A percentile compares a stretch with the other conserved stretches of the same genome.
phyloP scores from a whole-genome alignment of 73 alveolate genomes.

The Breviolum minutum region DNA sequence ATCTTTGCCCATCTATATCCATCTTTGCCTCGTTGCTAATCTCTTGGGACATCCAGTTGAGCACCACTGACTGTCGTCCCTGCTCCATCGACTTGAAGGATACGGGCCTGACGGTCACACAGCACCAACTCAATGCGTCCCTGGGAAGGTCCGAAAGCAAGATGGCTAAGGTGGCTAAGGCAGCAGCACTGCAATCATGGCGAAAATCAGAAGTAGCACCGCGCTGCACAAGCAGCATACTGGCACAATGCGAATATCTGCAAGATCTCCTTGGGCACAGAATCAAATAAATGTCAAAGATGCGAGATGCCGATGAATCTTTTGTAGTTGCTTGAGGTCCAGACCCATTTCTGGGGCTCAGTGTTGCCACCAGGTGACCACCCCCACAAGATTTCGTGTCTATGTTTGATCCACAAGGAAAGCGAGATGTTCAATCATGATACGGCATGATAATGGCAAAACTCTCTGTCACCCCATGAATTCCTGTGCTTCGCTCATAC shows the following conservation, averaged over 20 bases:
- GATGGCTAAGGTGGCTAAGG: not conserved
- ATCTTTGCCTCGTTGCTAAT: conserved; percentile 35
- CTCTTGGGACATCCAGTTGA: conserved; percentile 67
- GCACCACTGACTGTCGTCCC: conserved; percentile 59
- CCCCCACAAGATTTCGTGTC: too few species aligned
- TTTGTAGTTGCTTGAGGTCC: too few species aligned
- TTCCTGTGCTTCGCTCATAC: too few species aligned
- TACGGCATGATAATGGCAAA: too few species aligned
- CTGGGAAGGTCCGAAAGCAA: not conserved
- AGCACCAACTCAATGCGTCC: not conserved
- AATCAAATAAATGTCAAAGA: too few species aligned
- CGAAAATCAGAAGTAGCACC: not conserved
- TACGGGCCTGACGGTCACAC: conserved; percentile 37
- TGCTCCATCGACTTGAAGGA: conserved; percentile 93
- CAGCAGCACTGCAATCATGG: conserved; percentile 24
- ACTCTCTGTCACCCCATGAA: too few species aligned
- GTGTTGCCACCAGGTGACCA: too few species aligned
- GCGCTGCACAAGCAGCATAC: conserved; percentile 47
- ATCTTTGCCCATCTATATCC: not conserved
- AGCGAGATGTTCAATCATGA: too few species aligned
- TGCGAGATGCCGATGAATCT: too few species aligned
- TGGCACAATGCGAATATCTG: conserved; percentile 44
- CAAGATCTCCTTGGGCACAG: not conserved
- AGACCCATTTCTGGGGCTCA: too few species aligned
- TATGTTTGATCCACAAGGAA: too few species aligned